Base-by-base conservation (phyloP, 2,329 filamentous ascomycete species). In the Curvularia spicifera region DNA sequence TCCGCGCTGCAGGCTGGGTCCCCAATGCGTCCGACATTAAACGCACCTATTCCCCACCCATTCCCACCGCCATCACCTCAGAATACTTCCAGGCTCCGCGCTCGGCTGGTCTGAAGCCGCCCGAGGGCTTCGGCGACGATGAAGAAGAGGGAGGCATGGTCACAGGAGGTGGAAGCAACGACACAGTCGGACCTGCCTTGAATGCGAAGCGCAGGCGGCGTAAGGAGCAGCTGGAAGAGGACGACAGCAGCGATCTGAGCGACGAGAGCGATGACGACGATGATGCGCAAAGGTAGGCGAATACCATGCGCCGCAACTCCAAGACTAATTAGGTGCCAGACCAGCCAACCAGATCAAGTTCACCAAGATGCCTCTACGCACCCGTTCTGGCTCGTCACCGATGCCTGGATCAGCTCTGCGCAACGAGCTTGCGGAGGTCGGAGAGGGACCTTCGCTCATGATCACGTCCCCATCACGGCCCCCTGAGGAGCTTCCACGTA, bases 311-410 rank as follows among this genome's bases (percentile, higher is more conserved):
- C 28, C 28, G 20, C 26, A 18, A 15, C 5, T 35, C 47, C 22
- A 39, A 35, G 44, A 45, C 55, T 64, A 33, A 61, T 43, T n/a
- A 33, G n/a, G 31, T 39, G 12, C 57, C 59, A 72, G 90, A 53
- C 89, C 91, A 44, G 89, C 90, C 2, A 91, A 96, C 73, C 91
- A 96, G 75, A 97, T 98, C 75, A 93, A 94, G 72, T 99, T 99
- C 77, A 88, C 90, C 48, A 98, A 98, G 78, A 94, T 97, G 91
- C 94, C 95, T 1, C 85, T 97, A 43, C 87, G 93, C 29, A 88
- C 87, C 65, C 88, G 94, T 55, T 91, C 93, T 26, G 94, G 91
- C 10, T 97, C 93, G 0, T 97, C 94, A 47, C 94, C 94, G 3
- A 88, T 91, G 37, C 74, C 66, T 22, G 73, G 73, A 37, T 76